Evolutionary conservation across 1,139 yeast genomes (phyloP).

Genomic region (Pichia kudriavzevii): DNA sequence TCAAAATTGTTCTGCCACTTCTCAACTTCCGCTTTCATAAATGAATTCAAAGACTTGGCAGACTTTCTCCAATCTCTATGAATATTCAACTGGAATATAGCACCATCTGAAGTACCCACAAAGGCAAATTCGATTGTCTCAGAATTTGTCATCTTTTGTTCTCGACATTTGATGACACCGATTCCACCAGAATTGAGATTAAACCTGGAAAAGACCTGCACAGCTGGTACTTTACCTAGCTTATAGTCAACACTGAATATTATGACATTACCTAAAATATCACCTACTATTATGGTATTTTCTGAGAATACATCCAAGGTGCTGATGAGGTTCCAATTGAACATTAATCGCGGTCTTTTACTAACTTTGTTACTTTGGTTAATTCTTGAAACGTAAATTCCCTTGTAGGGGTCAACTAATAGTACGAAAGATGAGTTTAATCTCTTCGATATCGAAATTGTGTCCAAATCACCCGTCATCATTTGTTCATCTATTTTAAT

Average conservation of each 20-base stretch:
- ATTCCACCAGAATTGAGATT: constrained; percentile 5
- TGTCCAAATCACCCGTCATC: neutral
- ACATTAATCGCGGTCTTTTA: neutral
- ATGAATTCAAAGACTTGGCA: no score
- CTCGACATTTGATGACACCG: constrained; percentile 2
- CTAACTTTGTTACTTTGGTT: neutral
- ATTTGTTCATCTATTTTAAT: neutral
- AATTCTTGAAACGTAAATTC: constrained; percentile 4
- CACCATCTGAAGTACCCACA: constrained; percentile 9
- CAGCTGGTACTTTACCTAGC: constrained; percentile 1
- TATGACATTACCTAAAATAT: constrained; percentile 8
- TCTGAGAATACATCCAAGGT: constrained; percentile 8
- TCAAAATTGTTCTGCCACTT: no score
- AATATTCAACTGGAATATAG: no score
- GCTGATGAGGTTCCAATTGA: constrained; percentile 8
- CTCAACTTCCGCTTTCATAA: no score
- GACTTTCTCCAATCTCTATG: no score
- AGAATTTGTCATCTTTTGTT: neutral
- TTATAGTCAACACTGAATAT: constrained; percentile 5
- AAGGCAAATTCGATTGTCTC: constrained; percentile 1
- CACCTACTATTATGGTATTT: constrained; percentile 9
- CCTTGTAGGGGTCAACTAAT: constrained; percentile 8
- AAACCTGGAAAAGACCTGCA: constrained; percentile 3
- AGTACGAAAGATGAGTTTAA: constrained; percentile 1
- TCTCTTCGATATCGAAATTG: neutral